Evolutionary conservation across 129 eudicot species (phyloP).

Genomic region (Helichrysum umbraculigerum): DNA sequence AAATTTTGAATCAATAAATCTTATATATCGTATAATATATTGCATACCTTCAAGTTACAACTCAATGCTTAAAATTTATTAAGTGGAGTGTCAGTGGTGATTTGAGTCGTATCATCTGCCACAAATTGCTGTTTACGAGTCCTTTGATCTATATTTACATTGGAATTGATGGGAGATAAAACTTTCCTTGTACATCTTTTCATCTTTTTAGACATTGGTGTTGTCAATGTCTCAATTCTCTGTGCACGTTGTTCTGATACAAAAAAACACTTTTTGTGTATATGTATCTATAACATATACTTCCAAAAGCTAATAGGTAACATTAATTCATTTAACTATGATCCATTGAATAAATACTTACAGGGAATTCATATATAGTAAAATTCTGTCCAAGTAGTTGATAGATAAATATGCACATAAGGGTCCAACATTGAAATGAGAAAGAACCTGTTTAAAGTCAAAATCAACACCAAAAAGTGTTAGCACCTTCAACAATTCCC

Average conservation of each 20-base stretch:
- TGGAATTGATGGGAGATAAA: too few species aligned
- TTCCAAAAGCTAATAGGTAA: background rate
- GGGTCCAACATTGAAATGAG: conserved; percentile 12
- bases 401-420: conserved; percentile 12
- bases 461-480: background rate
- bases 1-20: too few species aligned
- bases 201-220: conserved; percentile 23
- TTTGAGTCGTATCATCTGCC: too few species aligned
- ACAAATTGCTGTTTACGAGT: too few species aligned
- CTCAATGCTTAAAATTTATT: too few species aligned
- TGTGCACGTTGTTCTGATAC: conserved; percentile 37
- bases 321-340: background rate
- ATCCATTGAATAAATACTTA: background rate
- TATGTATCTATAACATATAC: too few species aligned
- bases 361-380: conserved; percentile 13
- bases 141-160: too few species aligned
- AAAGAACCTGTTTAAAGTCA: conserved; percentile 3
- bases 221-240: conserved; percentile 27
- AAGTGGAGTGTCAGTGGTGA: too few species aligned
- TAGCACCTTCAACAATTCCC: background rate
- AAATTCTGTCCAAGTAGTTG: conserved; percentile 13
- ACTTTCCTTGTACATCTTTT: too few species aligned
- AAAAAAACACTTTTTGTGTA: conserved; percentile 21
- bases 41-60: too few species aligned
- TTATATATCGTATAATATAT: too few species aligned